phyloP scores from a whole-genome alignment of 306 rosid genomes.

The Astragalus glycyphyllos region DNA sequence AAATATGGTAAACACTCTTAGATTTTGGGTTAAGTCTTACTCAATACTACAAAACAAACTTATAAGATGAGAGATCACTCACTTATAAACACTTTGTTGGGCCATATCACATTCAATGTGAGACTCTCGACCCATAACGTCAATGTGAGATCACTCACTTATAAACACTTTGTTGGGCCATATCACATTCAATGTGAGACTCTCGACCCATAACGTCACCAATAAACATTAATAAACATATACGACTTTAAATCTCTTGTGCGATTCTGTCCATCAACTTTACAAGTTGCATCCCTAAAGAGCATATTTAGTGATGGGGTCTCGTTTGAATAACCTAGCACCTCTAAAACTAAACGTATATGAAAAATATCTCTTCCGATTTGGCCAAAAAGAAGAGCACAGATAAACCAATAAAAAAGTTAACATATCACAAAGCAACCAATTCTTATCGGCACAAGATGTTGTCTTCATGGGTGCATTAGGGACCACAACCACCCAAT shows the following conservation, averaged over 20 bases:
- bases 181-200: too few species aligned
- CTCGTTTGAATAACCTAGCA: constrained; percentile 41
- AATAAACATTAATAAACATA: too few species aligned
- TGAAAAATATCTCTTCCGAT: constrained; percentile 42
- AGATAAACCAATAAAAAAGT: constrained; percentile 52
- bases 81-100: too few species aligned
- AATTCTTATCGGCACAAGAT: constrained; percentile 52
- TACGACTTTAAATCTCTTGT: neutral
- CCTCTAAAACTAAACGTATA: constrained; percentile 46
- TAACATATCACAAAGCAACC: constrained; percentile 48
- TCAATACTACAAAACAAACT: too few species aligned
- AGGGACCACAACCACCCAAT: constrained; percentile 66
- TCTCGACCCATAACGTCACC: too few species aligned
- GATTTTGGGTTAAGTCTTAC: too few species aligned
- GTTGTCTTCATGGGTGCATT: constrained; percentile 49
- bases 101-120: too few species aligned
- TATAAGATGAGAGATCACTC: too few species aligned
- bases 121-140: too few species aligned
- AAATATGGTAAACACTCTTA: too few species aligned
- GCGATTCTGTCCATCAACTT: constrained; percentile 26
- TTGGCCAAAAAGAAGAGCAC: constrained; percentile 48
- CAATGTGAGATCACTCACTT: too few species aligned
- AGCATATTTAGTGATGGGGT: constrained; percentile 15
- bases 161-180: too few species aligned
- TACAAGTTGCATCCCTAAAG: constrained; percentile 38